phyloP scores from a whole-genome alignment of 495 filamentous ascomycete species.

The Lophiotrema nucula region DNA sequence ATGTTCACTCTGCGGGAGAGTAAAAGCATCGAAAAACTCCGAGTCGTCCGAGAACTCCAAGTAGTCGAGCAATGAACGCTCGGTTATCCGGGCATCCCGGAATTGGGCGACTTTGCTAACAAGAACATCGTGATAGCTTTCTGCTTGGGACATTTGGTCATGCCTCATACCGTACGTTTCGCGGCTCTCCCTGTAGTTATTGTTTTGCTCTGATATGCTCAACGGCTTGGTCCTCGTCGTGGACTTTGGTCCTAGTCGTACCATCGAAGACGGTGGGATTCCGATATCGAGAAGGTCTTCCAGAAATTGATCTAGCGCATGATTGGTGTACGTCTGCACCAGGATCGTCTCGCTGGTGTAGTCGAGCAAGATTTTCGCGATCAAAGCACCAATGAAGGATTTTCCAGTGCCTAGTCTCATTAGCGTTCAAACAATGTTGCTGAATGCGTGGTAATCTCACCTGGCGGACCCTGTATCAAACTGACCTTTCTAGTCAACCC shows the following conservation, averaged over 20 bases:
- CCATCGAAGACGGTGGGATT: constrained; percentile 53
- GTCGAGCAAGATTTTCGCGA: constrained; percentile 60
- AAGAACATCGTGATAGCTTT: constrained; percentile 29
- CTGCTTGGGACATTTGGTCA: constrained; percentile 37
- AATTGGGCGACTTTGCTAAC: constrained; percentile 44
- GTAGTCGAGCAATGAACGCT: constrained; percentile 54
- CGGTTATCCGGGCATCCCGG: constrained; percentile 34
- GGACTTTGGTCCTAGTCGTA: constrained; percentile 68
- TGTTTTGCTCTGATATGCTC: constrained; percentile 48
- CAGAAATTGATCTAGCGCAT: constrained; percentile 63
- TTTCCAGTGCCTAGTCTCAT: constrained; percentile 62
- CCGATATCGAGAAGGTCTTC: constrained; percentile 66
- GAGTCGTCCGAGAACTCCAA: constrained; percentile 60
- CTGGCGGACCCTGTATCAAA: constrained; percentile 75
- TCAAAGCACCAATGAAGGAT: constrained; percentile 69
- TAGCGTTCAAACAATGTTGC: constrained; percentile 26
- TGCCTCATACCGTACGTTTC: constrained; percentile 47
- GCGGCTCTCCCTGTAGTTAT: constrained; percentile 31
- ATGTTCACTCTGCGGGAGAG: constrained; percentile 46
- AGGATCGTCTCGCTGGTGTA: constrained; percentile 55
- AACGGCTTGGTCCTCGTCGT: constrained; percentile 51
- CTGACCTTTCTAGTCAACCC: constrained; percentile 57
- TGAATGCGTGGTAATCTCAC: constrained; percentile 43
- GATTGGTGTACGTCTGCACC: constrained; percentile 60
- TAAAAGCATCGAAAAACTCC: constrained; percentile 58